Conservation (phyloP, 306 rosid species). For the Arachis hypogaea region DNA sequence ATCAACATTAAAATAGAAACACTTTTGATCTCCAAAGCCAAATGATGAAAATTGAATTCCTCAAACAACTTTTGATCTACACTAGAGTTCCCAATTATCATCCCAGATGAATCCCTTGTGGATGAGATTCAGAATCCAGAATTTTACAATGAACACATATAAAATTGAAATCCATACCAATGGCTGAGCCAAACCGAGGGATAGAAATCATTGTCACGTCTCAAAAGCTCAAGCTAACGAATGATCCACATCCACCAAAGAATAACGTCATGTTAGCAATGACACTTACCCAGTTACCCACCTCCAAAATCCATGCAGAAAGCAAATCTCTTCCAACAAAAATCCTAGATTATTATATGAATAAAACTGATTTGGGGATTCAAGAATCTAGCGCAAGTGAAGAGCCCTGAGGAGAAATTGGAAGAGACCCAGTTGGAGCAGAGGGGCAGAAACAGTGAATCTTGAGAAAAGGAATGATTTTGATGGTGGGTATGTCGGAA, state of each 20-base stretch:
- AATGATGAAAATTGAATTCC: slow-evolving; percentile 31
- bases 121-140: slow-evolving; percentile 35
- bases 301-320: slow-evolving; percentile 43
- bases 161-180: not conserved
- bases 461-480: slow-evolving; percentile 34
- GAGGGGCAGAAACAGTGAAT: slow-evolving; percentile 23
- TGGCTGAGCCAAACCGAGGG: slow-evolving; percentile 15
- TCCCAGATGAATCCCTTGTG: slow-evolving; percentile 31
- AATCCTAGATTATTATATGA: not conserved
- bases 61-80: slow-evolving; percentile 10
- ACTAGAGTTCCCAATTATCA: slow-evolving; percentile 5
- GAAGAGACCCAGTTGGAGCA: slow-evolving; percentile 47
- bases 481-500: slow-evolving; percentile 19
- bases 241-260: slow-evolving; percentile 29
- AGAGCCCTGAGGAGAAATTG: slow-evolving; percentile 41
- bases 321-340: slow-evolving; percentile 37
- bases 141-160: not conserved
- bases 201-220: slow-evolving; percentile 35
- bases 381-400: slow-evolving; percentile 35
- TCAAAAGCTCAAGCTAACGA: slow-evolving; percentile 36
- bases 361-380: slow-evolving; percentile 39
- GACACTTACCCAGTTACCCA: slow-evolving; percentile 22
- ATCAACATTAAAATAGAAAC: slow-evolving; percentile 22
- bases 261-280: slow-evolving; percentile 29
- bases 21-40: slow-evolving; percentile 42